These are phyloP conservation scores for Yamadazyma spencermartinsiae DNA, from an alignment of 1,139 yeast genomes.

Conservation along the genomic window DNA sequence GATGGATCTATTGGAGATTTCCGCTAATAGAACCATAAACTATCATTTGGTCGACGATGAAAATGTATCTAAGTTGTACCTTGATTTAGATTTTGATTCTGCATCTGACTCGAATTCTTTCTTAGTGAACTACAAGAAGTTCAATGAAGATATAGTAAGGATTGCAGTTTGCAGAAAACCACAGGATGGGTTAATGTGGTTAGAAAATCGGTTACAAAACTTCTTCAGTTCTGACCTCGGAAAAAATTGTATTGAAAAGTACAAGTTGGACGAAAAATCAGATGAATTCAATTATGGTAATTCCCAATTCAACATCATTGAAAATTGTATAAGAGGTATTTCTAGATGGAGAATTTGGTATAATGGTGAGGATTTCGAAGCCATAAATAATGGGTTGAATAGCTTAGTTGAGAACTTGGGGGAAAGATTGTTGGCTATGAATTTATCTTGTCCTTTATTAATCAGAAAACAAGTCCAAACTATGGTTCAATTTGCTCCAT, in stretches of 20 bases:
- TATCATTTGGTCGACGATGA: slow-evolving; percentile 70
- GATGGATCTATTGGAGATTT: slow-evolving; percentile 69
- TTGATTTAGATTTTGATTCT: slow-evolving; percentile 86
- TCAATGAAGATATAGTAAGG: slow-evolving; percentile 88
- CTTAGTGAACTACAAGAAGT: slow-evolving; percentile 75
- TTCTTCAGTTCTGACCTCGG: slow-evolving; percentile 82
- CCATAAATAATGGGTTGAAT: slow-evolving; percentile 55
- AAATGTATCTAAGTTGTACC: slow-evolving; percentile 59
- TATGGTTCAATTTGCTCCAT: slow-evolving; percentile 94
- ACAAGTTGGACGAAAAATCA: slow-evolving; percentile 59
- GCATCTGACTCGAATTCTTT: slow-evolving; percentile 78
- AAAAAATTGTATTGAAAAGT: slow-evolving; percentile 55
- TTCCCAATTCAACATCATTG: slow-evolving; percentile 83
- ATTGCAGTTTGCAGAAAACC: slow-evolving; percentile 86
- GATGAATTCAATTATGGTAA: slow-evolving; percentile 75
- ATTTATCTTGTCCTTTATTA: slow-evolving; percentile 75
- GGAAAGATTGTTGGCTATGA: slow-evolving; percentile 71
- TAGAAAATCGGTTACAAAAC: slow-evolving; percentile 67
- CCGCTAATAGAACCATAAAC: slow-evolving; percentile 77
- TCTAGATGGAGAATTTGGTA: slow-evolving; percentile 98
- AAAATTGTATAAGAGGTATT: slow-evolving; percentile 87
- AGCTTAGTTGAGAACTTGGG: slow-evolving; percentile 74
- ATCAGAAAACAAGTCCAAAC: slow-evolving; percentile 88
- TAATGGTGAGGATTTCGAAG: slow-evolving; percentile 60
- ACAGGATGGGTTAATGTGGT: slow-evolving; percentile 78